These are phyloP conservation scores for Diaporthe vexans DNA, from an alignment of 2,329 filamentous ascomycete species.

Conservation along the genomic window DNA sequence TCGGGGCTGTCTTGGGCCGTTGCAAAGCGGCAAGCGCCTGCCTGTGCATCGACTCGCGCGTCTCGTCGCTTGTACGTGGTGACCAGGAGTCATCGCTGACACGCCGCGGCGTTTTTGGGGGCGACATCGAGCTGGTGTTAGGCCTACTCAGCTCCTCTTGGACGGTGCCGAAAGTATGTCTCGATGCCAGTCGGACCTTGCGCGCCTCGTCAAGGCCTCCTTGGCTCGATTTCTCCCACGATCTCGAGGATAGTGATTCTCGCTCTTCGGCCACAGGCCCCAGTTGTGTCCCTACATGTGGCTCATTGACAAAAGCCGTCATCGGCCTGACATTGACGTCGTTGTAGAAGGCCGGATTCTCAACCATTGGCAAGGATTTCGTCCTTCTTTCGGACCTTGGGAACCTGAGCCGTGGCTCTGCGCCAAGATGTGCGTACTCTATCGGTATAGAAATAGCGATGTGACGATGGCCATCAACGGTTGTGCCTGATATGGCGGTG, in stretches of 20 bases:
- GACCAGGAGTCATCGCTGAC: conserved; percentile 1
- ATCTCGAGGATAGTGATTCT: conserved; percentile 47
- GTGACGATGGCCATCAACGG: conserved; percentile 66
- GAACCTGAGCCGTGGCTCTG: conserved; percentile 46
- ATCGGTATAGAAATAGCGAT: conserved; percentile 73
- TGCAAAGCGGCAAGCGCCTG: conserved; percentile 37
- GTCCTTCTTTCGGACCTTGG: not conserved
- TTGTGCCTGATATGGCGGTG: conserved; percentile 67
- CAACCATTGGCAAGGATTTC: conserved; percentile 14
- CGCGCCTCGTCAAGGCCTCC: conserved; percentile 46
- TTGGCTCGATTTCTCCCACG: conserved; percentile 21
- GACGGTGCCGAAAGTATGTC: conserved; percentile 37
- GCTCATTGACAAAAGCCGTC: conserved; percentile 34
- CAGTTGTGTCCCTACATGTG: conserved; percentile 44
- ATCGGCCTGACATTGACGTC: conserved; percentile 32
- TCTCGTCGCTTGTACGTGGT: conserved; percentile 49
- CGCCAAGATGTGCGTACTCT: conserved; percentile 61
- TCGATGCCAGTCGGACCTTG: conserved; percentile 33
- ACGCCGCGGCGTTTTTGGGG: conserved; percentile 33
- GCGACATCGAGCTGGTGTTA: conserved; percentile 44
- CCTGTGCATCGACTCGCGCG: conserved; percentile 18
- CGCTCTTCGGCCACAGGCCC: conserved; percentile 54
- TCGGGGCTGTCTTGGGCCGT: conserved; percentile 16
- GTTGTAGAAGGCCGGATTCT: conserved; percentile 11
- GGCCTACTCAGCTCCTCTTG: conserved; percentile 45